phyloP scores from a whole-genome alignment of 345 rosid genomes.

The Microcos paniculata region DNA sequence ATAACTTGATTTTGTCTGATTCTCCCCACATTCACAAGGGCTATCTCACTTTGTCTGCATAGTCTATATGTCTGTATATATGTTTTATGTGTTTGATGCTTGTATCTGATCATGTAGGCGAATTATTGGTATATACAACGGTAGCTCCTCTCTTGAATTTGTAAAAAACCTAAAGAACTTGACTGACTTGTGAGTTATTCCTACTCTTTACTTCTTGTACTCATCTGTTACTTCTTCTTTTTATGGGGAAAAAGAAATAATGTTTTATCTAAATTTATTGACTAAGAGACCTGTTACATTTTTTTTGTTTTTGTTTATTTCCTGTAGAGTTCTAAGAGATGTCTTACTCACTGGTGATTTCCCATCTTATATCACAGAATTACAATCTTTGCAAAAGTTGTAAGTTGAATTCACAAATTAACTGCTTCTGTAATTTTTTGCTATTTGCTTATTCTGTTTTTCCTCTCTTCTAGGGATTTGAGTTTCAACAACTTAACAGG shows the following conservation, averaged over 20 bases:
- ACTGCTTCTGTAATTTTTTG: not conserved
- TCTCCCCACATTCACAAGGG: not conserved
- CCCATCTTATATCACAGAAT: conserved; percentile 28
- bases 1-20: not conserved
- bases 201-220: not conserved
- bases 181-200: conserved; percentile 34
- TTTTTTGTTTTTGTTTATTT: not conserved
- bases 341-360: conserved; percentile 25
- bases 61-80: not conserved
- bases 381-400: conserved; percentile 17
- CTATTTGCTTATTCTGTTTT: not conserved
- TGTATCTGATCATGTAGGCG: conserved; percentile 35
- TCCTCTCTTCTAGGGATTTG: conserved; percentile 28
- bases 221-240: not conserved
- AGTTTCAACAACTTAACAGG: conserved; percentile 32
- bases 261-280: not conserved
- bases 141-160: conserved; percentile 48
- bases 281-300: not conserved
- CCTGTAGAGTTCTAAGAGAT: not conserved
- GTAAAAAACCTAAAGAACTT: conserved; percentile 31
- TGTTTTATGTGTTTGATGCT: not conserved
- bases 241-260: no score
- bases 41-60: not conserved
- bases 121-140: conserved; percentile 50
- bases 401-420: conserved; percentile 17